Percentiles rank a stretch among this genome's conserved stretches.
phyloP scores from a whole-genome alignment of 345 rosid genomes.

The Rubroshorea leprosula region DNA sequence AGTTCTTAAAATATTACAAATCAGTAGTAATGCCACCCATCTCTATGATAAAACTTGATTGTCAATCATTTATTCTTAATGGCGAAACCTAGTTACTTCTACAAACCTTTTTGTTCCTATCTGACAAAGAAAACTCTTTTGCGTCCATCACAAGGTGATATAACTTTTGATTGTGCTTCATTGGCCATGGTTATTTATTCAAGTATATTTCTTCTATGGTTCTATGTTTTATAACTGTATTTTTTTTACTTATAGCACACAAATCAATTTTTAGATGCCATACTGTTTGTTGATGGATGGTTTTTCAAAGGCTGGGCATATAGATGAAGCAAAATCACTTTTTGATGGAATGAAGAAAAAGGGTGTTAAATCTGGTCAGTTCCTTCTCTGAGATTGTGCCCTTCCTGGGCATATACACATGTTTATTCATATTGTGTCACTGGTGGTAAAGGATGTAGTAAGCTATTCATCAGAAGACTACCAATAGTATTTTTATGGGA shows the following conservation, averaged over 20 bases:
- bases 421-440: neutral
- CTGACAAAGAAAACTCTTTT: neutral
- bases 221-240: neutral
- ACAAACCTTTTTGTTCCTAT: neutral
- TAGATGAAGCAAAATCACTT: conserved; percentile 65
- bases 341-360: conserved; percentile 55
- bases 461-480: too few species aligned
- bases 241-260: conserved; percentile 15
- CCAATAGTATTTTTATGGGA: conserved; percentile 2
- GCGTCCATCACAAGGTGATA: conserved; percentile 4
- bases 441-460: neutral
- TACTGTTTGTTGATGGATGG: conserved; percentile 90
- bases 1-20: too few species aligned
- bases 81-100: neutral
- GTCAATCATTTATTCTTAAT: too few species aligned
- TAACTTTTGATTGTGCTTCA: conserved; percentile 4
- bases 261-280: conserved; percentile 55
- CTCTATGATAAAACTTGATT: too few species aligned
- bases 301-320: conserved; percentile 63
- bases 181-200: conserved; percentile 1
- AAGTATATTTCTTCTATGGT: neutral
- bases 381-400: conserved; percentile 11
- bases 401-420: neutral
- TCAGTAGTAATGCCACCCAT: too few species aligned
- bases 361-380: conserved; percentile 66